These are phyloP conservation scores for Pinus tabuliformis DNA, from an alignment of 75 land plant genomes.

Conservation along the genomic window DNA sequence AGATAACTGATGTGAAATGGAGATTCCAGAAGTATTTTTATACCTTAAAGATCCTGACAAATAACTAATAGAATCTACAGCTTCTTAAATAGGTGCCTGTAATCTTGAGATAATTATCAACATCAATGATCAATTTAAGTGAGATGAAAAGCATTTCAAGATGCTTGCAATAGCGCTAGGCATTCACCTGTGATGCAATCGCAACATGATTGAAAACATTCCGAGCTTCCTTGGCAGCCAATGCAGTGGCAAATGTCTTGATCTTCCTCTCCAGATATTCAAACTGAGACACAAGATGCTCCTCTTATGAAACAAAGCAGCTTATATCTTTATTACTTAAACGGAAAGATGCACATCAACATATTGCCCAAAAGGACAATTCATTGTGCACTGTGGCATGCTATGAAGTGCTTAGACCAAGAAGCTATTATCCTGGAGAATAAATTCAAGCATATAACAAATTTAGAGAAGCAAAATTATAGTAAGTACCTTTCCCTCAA, in stretches of 20 bases:
- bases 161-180: not conserved
- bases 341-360: not conserved
- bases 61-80: not conserved
- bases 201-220: constrained; percentile 62
- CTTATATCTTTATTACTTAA: not conserved
- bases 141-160: not conserved
- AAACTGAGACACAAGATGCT: constrained; percentile 37
- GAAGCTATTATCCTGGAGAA: not conserved
- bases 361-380: not conserved
- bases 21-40: not conserved
- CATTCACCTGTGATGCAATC: constrained; percentile 81
- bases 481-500: constrained; percentile 68
- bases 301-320: not conserved
- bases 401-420: not conserved
- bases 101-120: not conserved
- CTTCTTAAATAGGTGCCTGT: not conserved
- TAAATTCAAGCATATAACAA: not conserved
- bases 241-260: constrained; percentile 33
- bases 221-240: constrained; percentile 43
- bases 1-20: constrained; percentile 13
- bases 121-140: not conserved
- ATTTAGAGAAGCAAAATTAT: not conserved
- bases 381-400: not conserved
- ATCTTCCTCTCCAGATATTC: constrained; percentile 76
- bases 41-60: constrained; percentile 1